phyloP scores from a whole-genome alignment of 2,329 filamentous ascomycete species.

The Aspergillus pseudoglaucus region DNA sequence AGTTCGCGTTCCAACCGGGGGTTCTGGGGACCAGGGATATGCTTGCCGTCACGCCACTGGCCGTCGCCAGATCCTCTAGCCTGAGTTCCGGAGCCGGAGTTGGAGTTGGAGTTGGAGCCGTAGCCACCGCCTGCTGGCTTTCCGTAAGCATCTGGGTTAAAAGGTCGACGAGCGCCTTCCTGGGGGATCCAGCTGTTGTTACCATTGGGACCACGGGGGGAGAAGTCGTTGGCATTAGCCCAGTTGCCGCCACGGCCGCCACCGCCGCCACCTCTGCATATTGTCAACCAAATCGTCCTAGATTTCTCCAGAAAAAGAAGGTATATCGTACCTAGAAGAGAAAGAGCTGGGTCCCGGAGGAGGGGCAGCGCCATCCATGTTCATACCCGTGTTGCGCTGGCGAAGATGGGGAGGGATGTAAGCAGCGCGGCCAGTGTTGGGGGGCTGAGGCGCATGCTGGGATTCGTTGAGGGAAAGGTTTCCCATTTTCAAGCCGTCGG shows the following conservation, averaged over 20 bases:
- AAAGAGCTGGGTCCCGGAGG: constrained; percentile 25
- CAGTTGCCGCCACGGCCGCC: constrained; percentile 38
- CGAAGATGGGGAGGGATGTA: constrained; percentile 63
- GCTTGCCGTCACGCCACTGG: constrained; percentile 95
- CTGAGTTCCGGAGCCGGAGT: constrained; percentile 41
- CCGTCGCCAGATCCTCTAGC: constrained; percentile 86
- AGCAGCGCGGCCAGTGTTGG: constrained; percentile 50
- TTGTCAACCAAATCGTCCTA: constrained; percentile 4
- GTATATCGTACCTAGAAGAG: constrained; percentile 29
- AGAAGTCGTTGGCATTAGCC: constrained; percentile 54
- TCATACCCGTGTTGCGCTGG: constrained; percentile 30
- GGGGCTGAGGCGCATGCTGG: constrained; percentile 48
- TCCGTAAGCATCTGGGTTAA: constrained; percentile 58
- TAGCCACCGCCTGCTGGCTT: constrained; percentile 44
- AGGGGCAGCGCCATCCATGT: constrained; percentile 34
- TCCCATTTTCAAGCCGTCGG: constrained; percentile 36
- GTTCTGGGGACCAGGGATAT: constrained; percentile 83
- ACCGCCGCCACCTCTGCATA: constrained; percentile 13
- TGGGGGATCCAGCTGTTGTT: constrained; percentile 31
- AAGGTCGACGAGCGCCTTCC: constrained; percentile 38
- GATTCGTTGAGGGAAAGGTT: constrained; percentile 52
- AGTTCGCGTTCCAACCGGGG: constrained; percentile 89
- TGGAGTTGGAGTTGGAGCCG: constrained; percentile 15
- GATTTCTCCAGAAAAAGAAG: constrained; percentile 2
- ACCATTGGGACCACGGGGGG: constrained; percentile 35